A percentile compares a stretch with the other conserved stretches of the same genome.
These are phyloP conservation scores for Reutealis trisperma DNA, from an alignment of 345 rosid species.

Conservation along the genomic window DNA sequence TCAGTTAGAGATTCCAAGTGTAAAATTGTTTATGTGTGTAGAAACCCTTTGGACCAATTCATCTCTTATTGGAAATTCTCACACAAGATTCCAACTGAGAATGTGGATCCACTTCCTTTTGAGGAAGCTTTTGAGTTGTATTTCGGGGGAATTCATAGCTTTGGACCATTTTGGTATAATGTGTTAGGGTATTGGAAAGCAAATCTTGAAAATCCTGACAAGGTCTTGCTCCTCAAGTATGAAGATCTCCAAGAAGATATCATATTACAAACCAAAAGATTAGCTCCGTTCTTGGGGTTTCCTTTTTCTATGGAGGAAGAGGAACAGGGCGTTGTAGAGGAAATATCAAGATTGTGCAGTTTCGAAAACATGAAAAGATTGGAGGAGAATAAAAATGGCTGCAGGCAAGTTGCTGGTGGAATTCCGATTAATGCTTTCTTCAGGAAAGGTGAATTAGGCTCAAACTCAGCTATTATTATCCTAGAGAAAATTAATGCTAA, in stretches of 20 bases:
- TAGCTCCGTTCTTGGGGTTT: neutral
- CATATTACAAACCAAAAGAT: neutral
- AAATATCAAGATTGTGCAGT: no score
- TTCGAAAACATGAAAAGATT: no score
- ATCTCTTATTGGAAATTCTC: neutral
- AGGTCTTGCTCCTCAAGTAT: no score
- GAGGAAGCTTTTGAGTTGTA: conserved; percentile 9
- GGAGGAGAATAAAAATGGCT: neutral
- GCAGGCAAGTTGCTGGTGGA: neutral
- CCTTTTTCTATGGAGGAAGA: neutral
- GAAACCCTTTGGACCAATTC: conserved; percentile 1
- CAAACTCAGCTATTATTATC: no score
- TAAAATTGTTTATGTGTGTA: neutral
- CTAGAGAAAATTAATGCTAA: no score
- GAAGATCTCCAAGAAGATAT: no score
- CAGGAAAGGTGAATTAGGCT: conserved; percentile 2
- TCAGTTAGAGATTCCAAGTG: neutral
- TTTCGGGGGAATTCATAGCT: neutral
- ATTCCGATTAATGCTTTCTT: neutral
- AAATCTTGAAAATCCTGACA: no score
- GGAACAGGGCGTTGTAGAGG: no score
- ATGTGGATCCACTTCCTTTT: no score
- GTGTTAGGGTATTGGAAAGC: no score
- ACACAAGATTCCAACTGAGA: neutral
- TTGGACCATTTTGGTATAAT: neutral